A percentile compares a stretch with the other conserved stretches of the same genome.
Evolutionary conservation across 306 rosid genomes (phyloP).

Genomic region (Carpinus viminea): DNA sequence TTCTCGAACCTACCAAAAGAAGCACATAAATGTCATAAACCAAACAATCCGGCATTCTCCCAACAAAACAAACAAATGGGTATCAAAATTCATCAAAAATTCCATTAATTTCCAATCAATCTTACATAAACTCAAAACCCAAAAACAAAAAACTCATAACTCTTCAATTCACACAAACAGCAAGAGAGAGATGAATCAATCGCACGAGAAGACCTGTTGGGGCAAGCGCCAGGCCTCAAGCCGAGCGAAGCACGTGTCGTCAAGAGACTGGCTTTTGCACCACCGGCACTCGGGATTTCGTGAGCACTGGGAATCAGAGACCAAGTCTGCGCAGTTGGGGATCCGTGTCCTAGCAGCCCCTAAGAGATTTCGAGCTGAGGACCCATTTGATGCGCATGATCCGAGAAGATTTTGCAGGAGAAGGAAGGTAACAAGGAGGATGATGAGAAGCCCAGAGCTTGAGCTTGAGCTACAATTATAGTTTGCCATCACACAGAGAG

Average conservation of each 20-base stretch:
- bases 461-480: slow-evolving; percentile 5
- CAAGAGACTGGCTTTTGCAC: slow-evolving; percentile 72
- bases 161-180: background rate
- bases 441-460: slow-evolving; percentile 11
- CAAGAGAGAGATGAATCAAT: slow-evolving; percentile 28
- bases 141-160: background rate
- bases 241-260: slow-evolving; percentile 76
- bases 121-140: background rate
- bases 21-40: background rate
- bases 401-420: slow-evolving; percentile 34
- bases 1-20: background rate
- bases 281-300: slow-evolving; percentile 68
- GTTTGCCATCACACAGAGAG: background rate
- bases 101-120: background rate
- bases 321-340: slow-evolving; percentile 55
- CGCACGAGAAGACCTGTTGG: slow-evolving; percentile 73
- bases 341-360: slow-evolving; percentile 29
- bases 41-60: background rate
- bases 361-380: slow-evolving; percentile 28
- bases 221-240: slow-evolving; percentile 81
- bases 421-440: slow-evolving; percentile 34
- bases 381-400: background rate
- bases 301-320: slow-evolving; percentile 53
- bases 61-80: background rate
- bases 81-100: background rate